Conservation (phyloP, 164 flowering plant species). For the Hamamelis virginiana region DNA sequence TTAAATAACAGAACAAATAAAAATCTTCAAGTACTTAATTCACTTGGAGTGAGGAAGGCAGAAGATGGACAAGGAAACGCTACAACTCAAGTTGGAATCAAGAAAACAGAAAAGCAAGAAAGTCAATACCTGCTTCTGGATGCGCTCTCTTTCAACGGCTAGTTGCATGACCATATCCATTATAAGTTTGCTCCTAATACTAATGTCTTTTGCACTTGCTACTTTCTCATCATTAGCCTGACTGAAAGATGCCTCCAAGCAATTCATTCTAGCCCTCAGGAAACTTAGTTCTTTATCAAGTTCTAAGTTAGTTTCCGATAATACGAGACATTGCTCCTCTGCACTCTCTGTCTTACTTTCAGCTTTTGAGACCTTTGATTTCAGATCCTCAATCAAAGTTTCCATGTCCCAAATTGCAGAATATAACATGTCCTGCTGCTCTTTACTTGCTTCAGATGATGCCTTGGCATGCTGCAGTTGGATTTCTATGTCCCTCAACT, state of each 20-base stretch:
- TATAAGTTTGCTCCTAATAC: slow-evolving; percentile 51
- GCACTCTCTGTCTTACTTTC: slow-evolving; percentile 48
- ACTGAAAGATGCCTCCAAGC: slow-evolving; percentile 60
- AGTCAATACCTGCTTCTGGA: slow-evolving; percentile 66
- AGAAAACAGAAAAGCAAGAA: neutral
- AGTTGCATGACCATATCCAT: slow-evolving; percentile 68
- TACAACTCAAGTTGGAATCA: neutral
- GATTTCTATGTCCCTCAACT: slow-evolving; percentile 46
- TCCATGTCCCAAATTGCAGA: slow-evolving; percentile 71
- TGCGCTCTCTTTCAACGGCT: slow-evolving; percentile 75
- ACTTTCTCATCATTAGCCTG: slow-evolving; percentile 52
- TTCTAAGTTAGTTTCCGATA: slow-evolving; percentile 51
- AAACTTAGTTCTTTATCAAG: slow-evolving; percentile 42
- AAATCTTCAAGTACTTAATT: neutral
- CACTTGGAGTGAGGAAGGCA: neutral
- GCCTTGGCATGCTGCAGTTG: slow-evolving; percentile 52
- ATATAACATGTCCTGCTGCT: slow-evolving; percentile 59
- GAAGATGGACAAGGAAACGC: neutral
- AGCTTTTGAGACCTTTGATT: slow-evolving; percentile 53
- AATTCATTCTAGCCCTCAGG: slow-evolving; percentile 38
- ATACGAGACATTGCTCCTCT: slow-evolving; percentile 49
- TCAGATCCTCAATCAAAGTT: slow-evolving; percentile 55
- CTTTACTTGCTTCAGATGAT: slow-evolving; percentile 63
- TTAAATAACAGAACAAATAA: neutral
- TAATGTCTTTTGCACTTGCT: slow-evolving; percentile 61